phyloP scores from a whole-genome alignment of 2,329 filamentous ascomycete genomes.

The Coniosporium tulheliwenetii region DNA sequence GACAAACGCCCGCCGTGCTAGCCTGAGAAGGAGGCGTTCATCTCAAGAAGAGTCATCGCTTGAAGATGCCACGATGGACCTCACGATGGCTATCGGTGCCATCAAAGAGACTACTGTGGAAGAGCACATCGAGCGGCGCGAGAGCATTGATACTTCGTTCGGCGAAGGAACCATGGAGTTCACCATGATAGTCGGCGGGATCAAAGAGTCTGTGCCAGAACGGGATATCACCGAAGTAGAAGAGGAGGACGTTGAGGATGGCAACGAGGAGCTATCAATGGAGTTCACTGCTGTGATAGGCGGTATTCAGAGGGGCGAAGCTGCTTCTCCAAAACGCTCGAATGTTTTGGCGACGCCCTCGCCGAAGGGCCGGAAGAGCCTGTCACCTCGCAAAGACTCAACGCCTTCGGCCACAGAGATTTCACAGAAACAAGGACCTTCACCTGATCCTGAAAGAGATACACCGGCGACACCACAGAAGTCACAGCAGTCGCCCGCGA shows the following conservation, averaged over 20 bases:
- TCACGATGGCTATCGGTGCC: slow-evolving; percentile 20
- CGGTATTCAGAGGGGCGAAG: slow-evolving; percentile 14
- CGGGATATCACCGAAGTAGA: slow-evolving; percentile 7
- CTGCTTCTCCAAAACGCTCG: no score
- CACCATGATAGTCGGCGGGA: slow-evolving; percentile 20
- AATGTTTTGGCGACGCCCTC: no score
- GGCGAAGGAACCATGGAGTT: slow-evolving; percentile 22
- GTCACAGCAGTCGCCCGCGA: no score
- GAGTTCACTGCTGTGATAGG: slow-evolving; percentile 34
- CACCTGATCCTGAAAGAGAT: no score
- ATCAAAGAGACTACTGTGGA: slow-evolving; percentile 6
- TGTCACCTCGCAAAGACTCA: no score
- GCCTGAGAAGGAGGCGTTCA: slow-evolving; percentile 22
- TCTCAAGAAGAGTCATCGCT: slow-evolving; percentile 17
- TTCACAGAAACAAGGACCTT: no score
- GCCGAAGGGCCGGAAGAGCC: no score
- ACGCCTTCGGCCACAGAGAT: no score
- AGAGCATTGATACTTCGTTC: not conserved
- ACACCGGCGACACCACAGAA: no score
- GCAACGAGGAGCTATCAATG: slow-evolving; percentile 34
- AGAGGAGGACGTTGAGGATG: slow-evolving; percentile 15
- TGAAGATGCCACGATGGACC: slow-evolving; percentile 25
- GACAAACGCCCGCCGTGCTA: slow-evolving; percentile 16
- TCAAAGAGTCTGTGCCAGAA: slow-evolving; percentile 8
- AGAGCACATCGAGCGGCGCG: no score